Evolutionary conservation across 2,329 filamentous ascomycete species (phyloP), one percentile per base, ranked within the genome.

Genomic region (Calcarisporium arbuscula): DNA sequence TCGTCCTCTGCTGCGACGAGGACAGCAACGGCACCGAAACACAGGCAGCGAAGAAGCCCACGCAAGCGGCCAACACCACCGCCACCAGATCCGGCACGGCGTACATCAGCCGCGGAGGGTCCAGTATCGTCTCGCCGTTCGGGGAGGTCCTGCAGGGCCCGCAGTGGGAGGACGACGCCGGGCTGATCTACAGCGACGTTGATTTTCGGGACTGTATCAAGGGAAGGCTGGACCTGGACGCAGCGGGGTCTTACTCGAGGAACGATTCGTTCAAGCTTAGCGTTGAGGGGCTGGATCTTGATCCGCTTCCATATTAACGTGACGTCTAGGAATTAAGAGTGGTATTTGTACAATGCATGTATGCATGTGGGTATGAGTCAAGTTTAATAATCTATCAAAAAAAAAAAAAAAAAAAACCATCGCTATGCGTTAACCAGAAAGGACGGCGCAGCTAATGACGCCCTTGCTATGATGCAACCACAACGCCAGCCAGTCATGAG

Each of bases 121-220:
- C 86, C 0, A 83, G 78, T 49, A 90, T 96, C 45, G 67, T 94
- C 18, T 80, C 76, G 8, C 88, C 89, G 0, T 68, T 82, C 27
- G 90, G 89, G 0, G 75, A 89, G n/a, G 77, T 90, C 0, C 60
- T 95, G 2, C 77, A 77, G 2, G 87, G 84, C 0, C 89, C 89
- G 1, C 65, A 92, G 39, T 95, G 88, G 88, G 85, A 94, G 39
- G 80, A 89, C 40, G 60, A 81, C 36, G 68, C 76, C 5, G 74
- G 77, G 0, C 56, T 95, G 19, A 61, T 88, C 33, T 74, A 74
- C 21, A 70, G 76, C 1, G 85, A 92, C 44, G 80, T 89, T 4
- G 87, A 95, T 51, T 82, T 95, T 50, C 84, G 94, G 30, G 87
- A 95, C 46, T 95, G 89, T 48, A 75, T 88, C 45, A 70, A 85